A percentile compares a stretch with the other conserved stretches of the same genome.
Evolutionary conservation across 2,329 filamentous ascomycete species (phyloP).

Genomic region (Trichoderma atroviride): DNA sequence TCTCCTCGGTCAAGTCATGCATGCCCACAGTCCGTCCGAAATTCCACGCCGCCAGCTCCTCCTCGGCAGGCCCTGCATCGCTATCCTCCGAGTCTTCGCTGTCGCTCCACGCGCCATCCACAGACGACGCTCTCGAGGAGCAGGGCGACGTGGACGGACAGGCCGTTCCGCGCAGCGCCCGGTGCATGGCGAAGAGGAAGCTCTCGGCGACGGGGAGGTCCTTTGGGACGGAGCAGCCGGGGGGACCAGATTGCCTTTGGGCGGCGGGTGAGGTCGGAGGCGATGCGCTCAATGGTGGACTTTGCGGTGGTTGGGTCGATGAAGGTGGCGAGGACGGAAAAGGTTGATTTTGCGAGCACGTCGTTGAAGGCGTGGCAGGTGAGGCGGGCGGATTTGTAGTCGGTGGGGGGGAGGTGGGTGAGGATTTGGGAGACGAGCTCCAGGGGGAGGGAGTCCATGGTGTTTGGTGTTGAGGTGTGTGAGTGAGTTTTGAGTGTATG

Average conservation of each 20-base stretch:
- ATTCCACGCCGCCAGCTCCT: constrained; percentile 28
- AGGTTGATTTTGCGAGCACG: constrained; percentile 36
- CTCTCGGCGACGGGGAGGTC: constrained; percentile 37
- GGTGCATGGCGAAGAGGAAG: constrained; percentile 39
- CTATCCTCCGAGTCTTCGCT: constrained; percentile 9
- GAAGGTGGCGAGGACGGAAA: constrained; percentile 37
- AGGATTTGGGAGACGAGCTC: constrained; percentile 39
- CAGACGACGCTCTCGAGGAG: background rate
- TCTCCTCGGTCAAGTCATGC: constrained; percentile 32
- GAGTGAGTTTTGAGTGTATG: background rate
- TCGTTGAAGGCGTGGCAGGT: constrained; percentile 40
- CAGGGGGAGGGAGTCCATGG: constrained; percentile 39
- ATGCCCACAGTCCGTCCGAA: constrained; percentile 30
- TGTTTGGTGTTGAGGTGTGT: constrained; percentile 21
- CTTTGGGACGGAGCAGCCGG: constrained; percentile 39
- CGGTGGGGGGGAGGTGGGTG: constrained; percentile 32
- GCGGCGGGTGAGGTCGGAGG: constrained; percentile 33
- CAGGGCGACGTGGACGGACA: constrained; percentile 24
- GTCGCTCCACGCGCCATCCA: constrained; percentile 21
- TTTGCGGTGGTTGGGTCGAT: constrained; percentile 35
- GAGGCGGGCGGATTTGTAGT: constrained; percentile 36
- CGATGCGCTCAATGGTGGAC: constrained; percentile 31
- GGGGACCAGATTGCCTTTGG: constrained; percentile 41
- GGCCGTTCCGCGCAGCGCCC: constrained; percentile 35
- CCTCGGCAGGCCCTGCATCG: background rate